Evolutionary conservation across 2,329 filamentous ascomycete species (phyloP), one percentile per base, ranked within the genome.

Genomic region (Furcasterigmium sp.): DNA sequence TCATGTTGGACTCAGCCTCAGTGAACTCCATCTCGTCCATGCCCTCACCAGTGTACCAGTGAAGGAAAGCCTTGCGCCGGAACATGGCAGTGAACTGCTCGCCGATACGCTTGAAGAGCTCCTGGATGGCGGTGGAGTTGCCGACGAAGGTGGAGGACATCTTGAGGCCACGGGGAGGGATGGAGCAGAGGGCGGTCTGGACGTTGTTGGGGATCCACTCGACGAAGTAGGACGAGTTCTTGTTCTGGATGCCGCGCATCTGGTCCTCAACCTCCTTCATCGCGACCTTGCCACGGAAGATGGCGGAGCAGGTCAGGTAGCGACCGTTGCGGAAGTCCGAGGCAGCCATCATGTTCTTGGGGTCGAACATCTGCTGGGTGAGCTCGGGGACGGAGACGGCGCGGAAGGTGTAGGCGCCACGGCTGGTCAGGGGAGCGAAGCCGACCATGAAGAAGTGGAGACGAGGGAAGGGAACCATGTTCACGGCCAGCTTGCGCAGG

Each of bases 1-100:
- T 97, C 93, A 98, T 97, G 82, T 98, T 98, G 75, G 88, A 95
- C 85, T 98, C 93, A 60, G 93, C 93, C 82, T 98, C 93, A 67
- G 93, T 98, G 80, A 98, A 98, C 79, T 98, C 93, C 93, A 98
- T 97, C 85, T 98, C 93, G 75, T 98, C 93, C 93, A 98, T 98
- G 77, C 93, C 93, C 82, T 98, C 93, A 66, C 91, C 91, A 83
- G 93, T 98, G 78, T 98, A 98, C 93, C 93, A 98, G 80, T 97
- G 93, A 83, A 98, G 88, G 90, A 98, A 98, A 84, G 93, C 93
- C 87, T 97, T 98, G 76, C 93, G 90, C 77, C 93, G 84, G 86
- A 98, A 98, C 93, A 98, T 98, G 68, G 91, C 93, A 75, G 86
- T 91, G 84, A 98, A 98, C 78, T 98, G 93, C 73, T 98, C 93